Evolutionary conservation across 2,329 filamentous ascomycete species (phyloP).

Genomic region (Colletotrichum shisoi): DNA sequence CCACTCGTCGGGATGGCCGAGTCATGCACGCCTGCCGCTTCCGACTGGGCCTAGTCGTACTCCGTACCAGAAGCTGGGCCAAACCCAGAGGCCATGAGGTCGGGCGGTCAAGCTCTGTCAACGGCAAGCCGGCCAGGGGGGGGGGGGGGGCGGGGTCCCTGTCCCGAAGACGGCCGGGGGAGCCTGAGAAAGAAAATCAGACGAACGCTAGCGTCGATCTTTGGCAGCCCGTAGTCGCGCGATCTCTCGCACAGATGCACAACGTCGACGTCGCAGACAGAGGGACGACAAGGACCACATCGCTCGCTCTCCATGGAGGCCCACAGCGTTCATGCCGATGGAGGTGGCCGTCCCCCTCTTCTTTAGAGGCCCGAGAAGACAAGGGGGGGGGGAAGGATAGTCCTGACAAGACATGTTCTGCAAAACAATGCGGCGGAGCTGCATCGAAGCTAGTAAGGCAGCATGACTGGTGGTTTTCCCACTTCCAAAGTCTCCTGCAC

Average conservation of each 20-base stretch:
- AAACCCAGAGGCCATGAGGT: constrained; percentile 17
- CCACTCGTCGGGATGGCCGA: not conserved
- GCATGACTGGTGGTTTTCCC: constrained; percentile 25
- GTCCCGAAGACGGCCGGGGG: constrained; percentile 28
- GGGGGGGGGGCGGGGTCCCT: not conserved
- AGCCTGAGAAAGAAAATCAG: constrained; percentile 18
- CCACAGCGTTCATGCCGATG: constrained; percentile 33
- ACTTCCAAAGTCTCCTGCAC: not conserved
- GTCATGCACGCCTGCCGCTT: constrained; percentile 18
- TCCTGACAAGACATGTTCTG: constrained; percentile 6
- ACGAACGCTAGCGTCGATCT: constrained; percentile 38
- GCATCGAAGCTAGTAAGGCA: constrained; percentile 2
- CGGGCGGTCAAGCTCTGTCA: constrained; percentile 26
- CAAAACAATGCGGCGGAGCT: constrained; percentile 34
- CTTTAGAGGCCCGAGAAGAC: constrained; percentile 19
- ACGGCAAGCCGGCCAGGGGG: constrained; percentile 29
- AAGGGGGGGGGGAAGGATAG: not conserved
- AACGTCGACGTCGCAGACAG: constrained; percentile 37
- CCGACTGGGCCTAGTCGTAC: constrained; percentile 15
- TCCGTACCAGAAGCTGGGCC: constrained; percentile 25
- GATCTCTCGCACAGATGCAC: constrained; percentile 32
- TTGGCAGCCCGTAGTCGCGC: constrained; percentile 16
- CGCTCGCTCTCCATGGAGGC: constrained; percentile 11
- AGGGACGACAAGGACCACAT: constrained; percentile 18
- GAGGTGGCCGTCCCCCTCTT: constrained; percentile 1